These are phyloP conservation scores for Aureobasidium sp. DNA, from an alignment of 2,329 filamentous ascomycete species.

Conservation along the genomic window DNA sequence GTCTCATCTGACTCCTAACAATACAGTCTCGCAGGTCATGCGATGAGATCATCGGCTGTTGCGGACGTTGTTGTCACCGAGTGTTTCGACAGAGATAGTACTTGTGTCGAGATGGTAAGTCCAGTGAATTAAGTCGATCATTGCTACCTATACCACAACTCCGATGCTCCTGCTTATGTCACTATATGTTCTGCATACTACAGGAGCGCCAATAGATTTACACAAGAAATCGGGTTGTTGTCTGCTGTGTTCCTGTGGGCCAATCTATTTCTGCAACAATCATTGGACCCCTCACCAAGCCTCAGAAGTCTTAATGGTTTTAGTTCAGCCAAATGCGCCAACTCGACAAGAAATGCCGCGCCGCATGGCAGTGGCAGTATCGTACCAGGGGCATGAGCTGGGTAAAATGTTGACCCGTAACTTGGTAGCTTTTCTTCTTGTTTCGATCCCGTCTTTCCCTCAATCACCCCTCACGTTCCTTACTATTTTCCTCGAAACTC, in stretches of 20 bases:
- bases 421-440: background rate
- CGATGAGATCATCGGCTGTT: background rate
- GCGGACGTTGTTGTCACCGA: background rate
- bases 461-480: background rate
- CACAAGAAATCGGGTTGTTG: background rate
- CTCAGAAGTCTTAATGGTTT: conserved; percentile 11
- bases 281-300: conserved; percentile 6
- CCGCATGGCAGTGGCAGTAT: conserved; percentile 11
- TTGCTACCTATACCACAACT: background rate
- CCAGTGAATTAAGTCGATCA: background rate
- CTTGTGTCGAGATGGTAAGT: background rate
- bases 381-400: background rate
- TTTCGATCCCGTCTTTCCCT: background rate
- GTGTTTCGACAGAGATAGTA: background rate
- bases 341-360: conserved; percentile 13
- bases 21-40: background rate
- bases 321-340: conserved; percentile 13
- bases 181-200: background rate
- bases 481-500: background rate
- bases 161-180: background rate
- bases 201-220: background rate
- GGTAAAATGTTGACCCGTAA: background rate
- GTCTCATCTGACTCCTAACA: background rate
- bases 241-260: conserved; percentile 1
- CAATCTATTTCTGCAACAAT: conserved; percentile 2